Conservation (phyloP, 768 basidiomycete species). For the Calocybe gangraenosa region DNA sequence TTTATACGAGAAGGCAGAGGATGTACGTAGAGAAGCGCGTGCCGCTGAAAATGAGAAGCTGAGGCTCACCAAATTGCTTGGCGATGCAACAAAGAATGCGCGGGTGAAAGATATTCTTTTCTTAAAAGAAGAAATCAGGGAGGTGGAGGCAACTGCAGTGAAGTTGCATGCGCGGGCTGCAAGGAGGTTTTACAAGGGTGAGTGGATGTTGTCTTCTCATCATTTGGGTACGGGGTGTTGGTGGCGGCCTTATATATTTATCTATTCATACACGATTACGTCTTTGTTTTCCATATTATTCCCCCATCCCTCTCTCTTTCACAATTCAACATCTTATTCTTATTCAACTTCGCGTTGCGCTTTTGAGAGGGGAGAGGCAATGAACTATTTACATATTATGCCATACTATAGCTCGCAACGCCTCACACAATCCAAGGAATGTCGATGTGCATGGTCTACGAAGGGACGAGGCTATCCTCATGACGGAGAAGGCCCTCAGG, state of each 20-base stretch:
- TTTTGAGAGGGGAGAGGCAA: too few relatives aligned
- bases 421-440: constrained; percentile 24
- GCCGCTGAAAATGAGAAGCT: constrained; percentile 28
- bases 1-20: constrained; percentile 31
- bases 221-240: background rate
- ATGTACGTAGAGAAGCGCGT: constrained; percentile 35
- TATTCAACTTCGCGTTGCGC: too few relatives aligned
- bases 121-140: constrained; percentile 32
- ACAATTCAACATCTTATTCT: too few relatives aligned
- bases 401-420: constrained; percentile 32
- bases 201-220: constrained; percentile 15
- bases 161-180: constrained; percentile 44
- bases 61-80: constrained; percentile 24
- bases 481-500: constrained; percentile 39
- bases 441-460: constrained; percentile 51
- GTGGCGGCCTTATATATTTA: background rate
- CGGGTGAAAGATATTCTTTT: constrained; percentile 34
- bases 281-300: too few relatives aligned
- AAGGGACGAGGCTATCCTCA: constrained; percentile 40
- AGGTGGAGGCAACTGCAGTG: constrained; percentile 27
- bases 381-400: background rate
- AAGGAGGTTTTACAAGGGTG: constrained; percentile 40
- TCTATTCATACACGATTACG: background rate
- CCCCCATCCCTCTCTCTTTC: too few relatives aligned
- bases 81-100: constrained; percentile 25